Evolutionary conservation across 2,329 filamentous ascomycete species (phyloP), one percentile per base, ranked within the genome.

Genomic region (Calonectria pseudoreteaudii): DNA sequence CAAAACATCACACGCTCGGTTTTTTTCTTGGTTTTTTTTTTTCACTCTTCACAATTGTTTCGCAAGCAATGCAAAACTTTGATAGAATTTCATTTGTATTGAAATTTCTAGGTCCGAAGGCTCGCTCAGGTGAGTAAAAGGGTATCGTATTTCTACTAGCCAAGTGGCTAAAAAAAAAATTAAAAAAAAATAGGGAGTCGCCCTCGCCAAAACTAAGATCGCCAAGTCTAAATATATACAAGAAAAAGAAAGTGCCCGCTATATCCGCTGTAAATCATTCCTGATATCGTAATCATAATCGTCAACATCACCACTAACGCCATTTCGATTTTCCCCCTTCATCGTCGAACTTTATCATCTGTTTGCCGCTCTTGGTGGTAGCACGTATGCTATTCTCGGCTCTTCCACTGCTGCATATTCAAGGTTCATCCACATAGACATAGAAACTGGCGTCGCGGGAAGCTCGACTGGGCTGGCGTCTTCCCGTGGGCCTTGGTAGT

Each of bases 391-490:
- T 66, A 81, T 38, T 71, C 71, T 79, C 53, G 79, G 79, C 44
- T 81, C 79, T 44, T 79, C 77, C 52, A 81, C 78, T 11, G 74
- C 75, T 60, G 79, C 79, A 28, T 79, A 70, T 68, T 81, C 79
- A 10, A 81, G 67, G 18, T 77, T 72, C 53, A 73, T 75, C 79
- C 79, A 81, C 76, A 79, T 80, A n/a, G 77, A 81, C 38, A 79
- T 74, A 20, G 79, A 81, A 9, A 81, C 79, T 13, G 79, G 79
- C 11, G 79, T 81, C 16, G 79, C 79, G 2, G 79, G 79, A 28
- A 81, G 77, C 66, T 81, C 79, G 20, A 79, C 75, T 16, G 78
- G 79, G 26, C 75, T 75, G 36, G 73, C 67, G 5, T 72, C 52
- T 20, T 73, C 68, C 23, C 30, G 28, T 44, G 56, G 64, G 23